Percentiles rank a stretch among this genome's conserved stretches.
These are phyloP conservation scores for Geranium incanum DNA, from an alignment of 441 rosid genomes.

Conservation along the genomic window DNA sequence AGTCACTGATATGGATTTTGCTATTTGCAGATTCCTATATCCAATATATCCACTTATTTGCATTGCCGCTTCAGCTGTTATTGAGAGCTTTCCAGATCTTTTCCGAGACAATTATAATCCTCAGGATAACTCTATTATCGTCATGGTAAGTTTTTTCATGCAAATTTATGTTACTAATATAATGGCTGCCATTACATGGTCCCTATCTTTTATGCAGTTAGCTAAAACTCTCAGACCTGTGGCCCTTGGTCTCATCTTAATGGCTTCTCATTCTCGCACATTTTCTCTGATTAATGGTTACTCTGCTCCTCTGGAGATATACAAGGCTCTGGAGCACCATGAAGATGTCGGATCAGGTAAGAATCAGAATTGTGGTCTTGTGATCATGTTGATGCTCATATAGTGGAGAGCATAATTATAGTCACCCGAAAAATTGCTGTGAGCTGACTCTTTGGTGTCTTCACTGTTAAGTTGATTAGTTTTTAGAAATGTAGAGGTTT, in stretches of 20 bases:
- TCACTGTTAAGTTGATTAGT: not conserved
- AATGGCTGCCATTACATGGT: not conserved
- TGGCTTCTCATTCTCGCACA: slow-evolving; percentile 80
- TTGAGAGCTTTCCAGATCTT: slow-evolving; percentile 89
- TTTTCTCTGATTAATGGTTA: slow-evolving; percentile 80
- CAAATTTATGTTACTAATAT: not conserved
- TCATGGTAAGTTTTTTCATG: slow-evolving; percentile 33
- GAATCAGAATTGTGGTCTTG: slow-evolving; percentile 5
- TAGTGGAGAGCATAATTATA: not conserved
- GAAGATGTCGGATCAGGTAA: slow-evolving; percentile 72
- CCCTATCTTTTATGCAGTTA: slow-evolving; percentile 38
- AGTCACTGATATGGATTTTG: not conserved
- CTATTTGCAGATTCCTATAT: slow-evolving; percentile 74
- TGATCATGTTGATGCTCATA: not conserved
- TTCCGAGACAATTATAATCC: slow-evolving; percentile 55
- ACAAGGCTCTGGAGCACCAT: slow-evolving; percentile 83
- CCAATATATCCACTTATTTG: slow-evolving; percentile 86
- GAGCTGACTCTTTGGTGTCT: no score
- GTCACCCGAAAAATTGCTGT: not conserved
- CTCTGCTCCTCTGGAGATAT: slow-evolving; percentile 66
- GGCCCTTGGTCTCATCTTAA: slow-evolving; percentile 61
- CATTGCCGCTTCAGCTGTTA: slow-evolving; percentile 89
- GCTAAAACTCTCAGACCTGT: slow-evolving; percentile 63
- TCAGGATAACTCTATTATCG: slow-evolving; percentile 39
- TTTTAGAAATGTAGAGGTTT: no score